A percentile compares a stretch with the other conserved stretches of the same genome.
Evolutionary conservation across 306 rosid genomes (phyloP).

Genomic region (Lathyrus tuberosus): DNA sequence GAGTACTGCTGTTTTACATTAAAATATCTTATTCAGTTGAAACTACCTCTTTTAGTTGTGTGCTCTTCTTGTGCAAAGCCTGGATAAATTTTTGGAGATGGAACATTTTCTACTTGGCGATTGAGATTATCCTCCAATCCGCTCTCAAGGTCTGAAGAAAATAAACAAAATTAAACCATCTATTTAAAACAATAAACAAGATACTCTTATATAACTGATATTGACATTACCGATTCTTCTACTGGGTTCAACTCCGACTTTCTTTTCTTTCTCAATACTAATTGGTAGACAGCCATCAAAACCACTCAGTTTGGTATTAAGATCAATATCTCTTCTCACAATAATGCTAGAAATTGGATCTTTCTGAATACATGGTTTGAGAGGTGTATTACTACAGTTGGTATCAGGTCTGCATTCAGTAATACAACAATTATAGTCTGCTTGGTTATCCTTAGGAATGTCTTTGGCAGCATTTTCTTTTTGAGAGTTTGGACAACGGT

Average conservation of each 20-base stretch:
- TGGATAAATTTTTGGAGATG: slow-evolving; percentile 40
- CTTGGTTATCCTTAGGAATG: slow-evolving; percentile 39
- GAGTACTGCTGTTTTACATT: slow-evolving; percentile 17
- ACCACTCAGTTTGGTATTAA: slow-evolving; percentile 43
- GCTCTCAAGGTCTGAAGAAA: slow-evolving; percentile 54
- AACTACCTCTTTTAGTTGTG: slow-evolving; percentile 49
- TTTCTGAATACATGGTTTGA: slow-evolving; percentile 48
- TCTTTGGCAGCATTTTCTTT: slow-evolving; percentile 50
- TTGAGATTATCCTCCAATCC: slow-evolving; percentile 48
- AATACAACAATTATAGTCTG: slow-evolving; percentile 32
- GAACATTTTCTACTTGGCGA: slow-evolving; percentile 39
- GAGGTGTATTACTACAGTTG: slow-evolving; percentile 43
- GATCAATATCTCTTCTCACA: slow-evolving; percentile 56
- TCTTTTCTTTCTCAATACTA: slow-evolving; percentile 54
- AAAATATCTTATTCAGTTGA: slow-evolving; percentile 20
- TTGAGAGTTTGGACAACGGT: slow-evolving; percentile 53
- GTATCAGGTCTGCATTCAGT: slow-evolving; percentile 44
- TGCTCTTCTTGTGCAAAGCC: slow-evolving; percentile 48
- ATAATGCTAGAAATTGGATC: slow-evolving; percentile 46
- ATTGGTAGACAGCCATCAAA: slow-evolving; percentile 42
- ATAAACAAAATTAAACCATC: slow-evolving; percentile 36
- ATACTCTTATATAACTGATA: slow-evolving; percentile 35
- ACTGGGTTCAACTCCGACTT: slow-evolving; percentile 42
- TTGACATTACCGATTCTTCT: slow-evolving; percentile 55
- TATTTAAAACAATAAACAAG: slow-evolving; percentile 27